A percentile compares a stretch with the other conserved stretches of the same genome.
These are phyloP conservation scores for Leccinum proliferum DNA, from an alignment of 1,284 basidiomycete genomes.

Conservation along the genomic window DNA sequence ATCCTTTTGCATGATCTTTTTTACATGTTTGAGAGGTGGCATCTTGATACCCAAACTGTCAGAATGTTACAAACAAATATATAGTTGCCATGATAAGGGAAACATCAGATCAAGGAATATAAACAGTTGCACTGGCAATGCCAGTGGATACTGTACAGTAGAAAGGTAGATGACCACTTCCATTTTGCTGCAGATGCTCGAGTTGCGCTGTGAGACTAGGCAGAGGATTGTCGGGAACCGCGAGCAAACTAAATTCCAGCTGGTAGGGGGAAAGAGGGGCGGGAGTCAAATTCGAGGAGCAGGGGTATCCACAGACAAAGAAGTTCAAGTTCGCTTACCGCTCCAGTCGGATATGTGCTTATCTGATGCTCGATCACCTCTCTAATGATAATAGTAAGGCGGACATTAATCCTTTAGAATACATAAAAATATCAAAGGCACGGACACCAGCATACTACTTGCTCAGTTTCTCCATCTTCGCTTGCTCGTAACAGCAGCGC, in stretches of 20 bases:
- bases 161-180: slow-evolving; percentile 27
- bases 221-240: slow-evolving; percentile 75
- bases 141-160: too few species aligned
- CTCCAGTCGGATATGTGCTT: slow-evolving; percentile 78
- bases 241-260: slow-evolving; percentile 90
- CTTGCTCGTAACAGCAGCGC: slow-evolving; percentile 90
- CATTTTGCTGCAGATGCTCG: slow-evolving; percentile 39
- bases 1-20: too few species aligned
- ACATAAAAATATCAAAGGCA: neutral
- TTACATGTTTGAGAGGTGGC: too few species aligned
- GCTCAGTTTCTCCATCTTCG: slow-evolving; percentile 96
- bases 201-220: slow-evolving; percentile 61
- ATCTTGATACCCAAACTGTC: too few species aligned
- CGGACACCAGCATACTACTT: slow-evolving; percentile 97
- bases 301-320: slow-evolving; percentile 4
- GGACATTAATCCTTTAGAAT: slow-evolving; percentile 9
- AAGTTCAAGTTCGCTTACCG: slow-evolving; percentile 47
- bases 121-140: too few species aligned
- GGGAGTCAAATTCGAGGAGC: slow-evolving; percentile 8
- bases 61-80: too few species aligned
- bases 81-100: too few species aligned
- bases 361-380: slow-evolving; percentile 84
- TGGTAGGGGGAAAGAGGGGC: slow-evolving; percentile 25
- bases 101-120: too few species aligned
- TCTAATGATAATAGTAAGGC: slow-evolving; percentile 31